These are phyloP conservation scores for Podaxis sp. DNA, from an alignment of 768 basidiomycete genomes.

Conservation along the genomic window DNA sequence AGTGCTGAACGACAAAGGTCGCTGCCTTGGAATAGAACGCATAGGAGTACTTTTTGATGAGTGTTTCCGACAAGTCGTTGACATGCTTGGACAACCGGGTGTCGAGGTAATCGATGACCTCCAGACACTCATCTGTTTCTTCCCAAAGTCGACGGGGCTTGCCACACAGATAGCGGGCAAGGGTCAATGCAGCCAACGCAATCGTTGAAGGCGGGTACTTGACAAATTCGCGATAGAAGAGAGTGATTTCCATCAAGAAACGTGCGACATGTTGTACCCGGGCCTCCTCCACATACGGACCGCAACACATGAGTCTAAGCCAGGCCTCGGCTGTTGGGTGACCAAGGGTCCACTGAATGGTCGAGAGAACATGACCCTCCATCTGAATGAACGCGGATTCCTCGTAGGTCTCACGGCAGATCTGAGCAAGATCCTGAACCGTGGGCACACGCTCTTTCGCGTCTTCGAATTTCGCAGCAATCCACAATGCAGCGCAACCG, in stretches of 20 bases:
- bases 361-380: slow-evolving; percentile 96
- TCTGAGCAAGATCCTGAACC: slow-evolving; percentile 89
- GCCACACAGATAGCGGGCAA: slow-evolving; percentile 86
- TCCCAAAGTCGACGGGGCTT: slow-evolving; percentile 78
- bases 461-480: slow-evolving; percentile 99
- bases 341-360: slow-evolving; percentile 95
- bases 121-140: slow-evolving; percentile 80
- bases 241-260: slow-evolving; percentile 98
- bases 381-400: slow-evolving; percentile 98
- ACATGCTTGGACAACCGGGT: slow-evolving; percentile 83
- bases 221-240: slow-evolving; percentile 96
- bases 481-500: slow-evolving; percentile 98
- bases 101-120: slow-evolving; percentile 87
- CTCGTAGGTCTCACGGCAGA: slow-evolving; percentile 96
- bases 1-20: slow-evolving; percentile 90
- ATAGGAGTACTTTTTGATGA: slow-evolving; percentile 97
- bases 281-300: slow-evolving; percentile 74
- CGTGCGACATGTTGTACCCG: slow-evolving; percentile 95
- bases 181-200: slow-evolving; percentile 84
- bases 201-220: slow-evolving; percentile 82
- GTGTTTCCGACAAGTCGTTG: slow-evolving; percentile 91
- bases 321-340: slow-evolving; percentile 98
- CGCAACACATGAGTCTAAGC: slow-evolving; percentile 83
- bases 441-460: slow-evolving; percentile 98
- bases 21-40: slow-evolving; percentile 97